These are phyloP conservation scores for Coniochaeta prunicola DNA, from an alignment of 2,329 filamentous ascomycete species.

Conservation along the genomic window DNA sequence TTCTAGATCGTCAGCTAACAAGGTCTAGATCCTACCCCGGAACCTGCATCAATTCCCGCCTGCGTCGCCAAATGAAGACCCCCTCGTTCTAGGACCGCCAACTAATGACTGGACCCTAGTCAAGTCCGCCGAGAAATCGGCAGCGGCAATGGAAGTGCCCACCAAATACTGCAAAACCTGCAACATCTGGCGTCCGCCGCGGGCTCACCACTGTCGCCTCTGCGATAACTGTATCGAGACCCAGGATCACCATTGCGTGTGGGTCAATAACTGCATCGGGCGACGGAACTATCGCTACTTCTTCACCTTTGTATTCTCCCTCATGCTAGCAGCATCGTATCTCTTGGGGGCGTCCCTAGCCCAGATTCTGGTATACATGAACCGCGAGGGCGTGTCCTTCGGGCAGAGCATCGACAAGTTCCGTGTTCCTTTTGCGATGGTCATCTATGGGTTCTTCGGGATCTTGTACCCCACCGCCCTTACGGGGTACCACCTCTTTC, in stretches of 20 bases:
- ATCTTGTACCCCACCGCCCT: constrained; percentile 77
- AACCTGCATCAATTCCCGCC: constrained; percentile 88
- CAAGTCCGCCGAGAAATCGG: constrained; percentile 65
- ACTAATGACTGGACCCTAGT: constrained; percentile 94
- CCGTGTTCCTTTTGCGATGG: constrained; percentile 79
- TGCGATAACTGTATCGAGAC: constrained; percentile 98
- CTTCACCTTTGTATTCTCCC: constrained; percentile 79
- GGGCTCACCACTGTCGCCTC: constrained; percentile 90
- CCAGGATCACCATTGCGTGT: constrained; percentile 96
- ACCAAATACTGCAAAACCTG: constrained; percentile 98
- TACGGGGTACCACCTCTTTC: constrained; percentile 82
- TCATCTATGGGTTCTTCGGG: constrained; percentile 71
- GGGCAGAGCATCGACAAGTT: constrained; percentile 60
- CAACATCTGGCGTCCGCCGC: constrained; percentile 92
- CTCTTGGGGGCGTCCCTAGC: constrained; percentile 71
- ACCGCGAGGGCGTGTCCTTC: constrained; percentile 59
- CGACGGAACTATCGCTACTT: constrained; percentile 98
- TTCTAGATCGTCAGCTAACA: constrained; percentile 9
- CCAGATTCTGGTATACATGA: constrained; percentile 69
- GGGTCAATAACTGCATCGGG: constrained; percentile 97
- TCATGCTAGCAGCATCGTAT: constrained; percentile 69
- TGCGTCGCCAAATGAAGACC: constrained; percentile 67
- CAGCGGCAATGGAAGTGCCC: constrained; percentile 92
- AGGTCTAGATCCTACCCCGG: constrained; percentile 71
- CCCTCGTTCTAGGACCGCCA: constrained; percentile 71